Percentiles rank a stretch among this genome's conserved stretches.
Conservation (phyloP, 495 filamentous ascomycete genomes). For the Aspergillus bridgeri region DNA sequence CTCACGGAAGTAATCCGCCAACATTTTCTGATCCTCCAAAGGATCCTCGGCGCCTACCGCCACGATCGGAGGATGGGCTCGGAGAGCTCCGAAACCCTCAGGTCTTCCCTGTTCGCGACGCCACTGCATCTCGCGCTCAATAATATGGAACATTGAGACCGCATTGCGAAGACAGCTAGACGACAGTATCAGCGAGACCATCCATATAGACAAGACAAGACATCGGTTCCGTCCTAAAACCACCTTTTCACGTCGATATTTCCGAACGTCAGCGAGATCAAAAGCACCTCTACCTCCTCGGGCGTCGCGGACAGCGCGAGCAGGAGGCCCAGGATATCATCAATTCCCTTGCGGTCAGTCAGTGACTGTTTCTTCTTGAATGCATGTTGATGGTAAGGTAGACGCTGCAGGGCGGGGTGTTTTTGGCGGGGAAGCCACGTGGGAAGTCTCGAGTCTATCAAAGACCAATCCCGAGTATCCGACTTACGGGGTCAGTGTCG, state of each 20-base stretch:
- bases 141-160: slow-evolving; percentile 85
- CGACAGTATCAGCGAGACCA: not conserved
- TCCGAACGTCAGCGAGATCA: slow-evolving; percentile 89
- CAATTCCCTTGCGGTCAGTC: slow-evolving; percentile 63
- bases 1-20: slow-evolving; percentile 91
- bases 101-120: slow-evolving; percentile 59
- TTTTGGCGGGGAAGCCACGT: not conserved
- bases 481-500: slow-evolving; percentile 78
- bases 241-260: slow-evolving; percentile 83
- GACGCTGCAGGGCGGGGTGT: not conserved
- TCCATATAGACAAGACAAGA: not conserved
- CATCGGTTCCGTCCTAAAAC: not conserved
- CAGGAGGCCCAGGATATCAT: slow-evolving; percentile 84
- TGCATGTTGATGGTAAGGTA: not conserved
- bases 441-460: no score
- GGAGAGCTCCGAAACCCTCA: slow-evolving; percentile 66
- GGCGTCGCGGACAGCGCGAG: slow-evolving; percentile 79
- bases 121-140: slow-evolving; percentile 89
- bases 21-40: slow-evolving; percentile 74
- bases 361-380: not conserved
- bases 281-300: slow-evolving; percentile 81
- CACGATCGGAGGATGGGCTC: slow-evolving; percentile 69
- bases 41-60: slow-evolving; percentile 84
- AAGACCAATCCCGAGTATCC: slow-evolving; percentile 1
- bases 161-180: slow-evolving; percentile 82